Base-by-base conservation (phyloP, 1,284 basidiomycete genomes). In the Tilletia indica region DNA sequence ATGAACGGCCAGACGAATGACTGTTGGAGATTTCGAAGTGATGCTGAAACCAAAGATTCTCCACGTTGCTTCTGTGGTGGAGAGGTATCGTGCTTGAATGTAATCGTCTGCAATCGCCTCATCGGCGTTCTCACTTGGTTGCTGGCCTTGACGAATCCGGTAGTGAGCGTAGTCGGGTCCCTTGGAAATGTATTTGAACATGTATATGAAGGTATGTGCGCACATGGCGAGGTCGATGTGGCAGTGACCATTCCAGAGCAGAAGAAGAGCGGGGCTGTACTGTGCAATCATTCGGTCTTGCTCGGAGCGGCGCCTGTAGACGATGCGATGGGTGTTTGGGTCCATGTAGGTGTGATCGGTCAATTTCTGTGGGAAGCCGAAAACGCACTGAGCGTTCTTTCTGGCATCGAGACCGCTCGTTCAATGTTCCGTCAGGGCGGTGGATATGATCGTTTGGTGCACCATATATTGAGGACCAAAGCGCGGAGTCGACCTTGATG, bases 151-250 rank as follows among this genome's bases (percentile, higher is more conserved):
- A n/a, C 25, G 51, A 6, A 54, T 19, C 6, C 51, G 51, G 25
- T 54, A 54, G 4, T 4, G 8, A 6, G 25, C 51, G 51, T 54
- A 54, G 25, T 54, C 51, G 16, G 51, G 51, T 6, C 51, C 51
- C 51, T 54, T 54, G 4, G 16, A 31, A 19, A 54, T 19, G 51
- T 54, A 54, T 54, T 54, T 54, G 51, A 54, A 61, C 21, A 61
- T 31, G 34, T 61, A 61, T 5, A 61, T 31, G 19, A 61, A 61
- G 4, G 58, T 16, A 12, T 61, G 19, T 5, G 5, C 3, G 21
- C 16, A 61, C 3, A 34, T 4, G 58, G 25, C 14, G 25, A 61
- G 4, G 25, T 61, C 58, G 25, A 61, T 31, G 19, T 61, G 58
- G 12, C 19, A 14, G 21, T 61, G 58, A 6, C 58, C 58, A 4